Base-by-base conservation (phyloP, 164 flowering plant genomes). In the Nymphaea thermarum region DNA sequence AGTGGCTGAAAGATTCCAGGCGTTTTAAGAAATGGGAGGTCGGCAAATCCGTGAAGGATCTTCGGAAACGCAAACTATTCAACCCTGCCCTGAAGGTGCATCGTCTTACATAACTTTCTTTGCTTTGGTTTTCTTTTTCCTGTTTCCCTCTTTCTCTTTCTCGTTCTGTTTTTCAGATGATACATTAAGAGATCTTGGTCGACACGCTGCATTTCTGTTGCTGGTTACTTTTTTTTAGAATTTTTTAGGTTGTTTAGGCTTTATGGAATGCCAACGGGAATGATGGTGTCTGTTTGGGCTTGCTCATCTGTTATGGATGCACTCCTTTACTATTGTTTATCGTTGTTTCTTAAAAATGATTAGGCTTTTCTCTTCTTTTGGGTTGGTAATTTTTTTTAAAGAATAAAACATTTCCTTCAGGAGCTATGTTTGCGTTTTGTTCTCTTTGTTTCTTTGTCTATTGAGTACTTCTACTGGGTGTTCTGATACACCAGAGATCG, bases 11-110 rank as follows among this genome's bases (percentile, higher is more conserved):
- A 68, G 76, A 80, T 63, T 69, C 69, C 47, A 77, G 77, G 57
- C 93, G 83, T 14, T n/a, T 36, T 3, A 86, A 70, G 72, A 92
- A 92, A 80, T 92, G 98, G 98, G 98, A 90, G 69, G 95, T 90
- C 42, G 95, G 81, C 11, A 73, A 79, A 43, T 73, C 98, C 6
- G 62, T 92, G 74, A 86, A 75, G 77, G 82, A 86, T 79, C 90
- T 92, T 63, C 86, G 98, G 17, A 67, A 76, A 51, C 86, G 83
- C 70, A 82, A 81, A 41, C 83, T 79, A 3, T 87, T 70, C 68
- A 77, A 17, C 43, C 85, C 91, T 43, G 98, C 98, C 18, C 73
- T 88, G 70, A 90, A 88, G 93, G 98, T 92, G 65, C 3, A 5
- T 2, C 53, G 36, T 1, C 36, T 25, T 25, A 25, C 1, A 25